Percentiles rank a stretch among this genome's conserved stretches.
Evolutionary conservation across 495 filamentous ascomycete species (phyloP).

Genomic region (Penicillium pancosmium): DNA sequence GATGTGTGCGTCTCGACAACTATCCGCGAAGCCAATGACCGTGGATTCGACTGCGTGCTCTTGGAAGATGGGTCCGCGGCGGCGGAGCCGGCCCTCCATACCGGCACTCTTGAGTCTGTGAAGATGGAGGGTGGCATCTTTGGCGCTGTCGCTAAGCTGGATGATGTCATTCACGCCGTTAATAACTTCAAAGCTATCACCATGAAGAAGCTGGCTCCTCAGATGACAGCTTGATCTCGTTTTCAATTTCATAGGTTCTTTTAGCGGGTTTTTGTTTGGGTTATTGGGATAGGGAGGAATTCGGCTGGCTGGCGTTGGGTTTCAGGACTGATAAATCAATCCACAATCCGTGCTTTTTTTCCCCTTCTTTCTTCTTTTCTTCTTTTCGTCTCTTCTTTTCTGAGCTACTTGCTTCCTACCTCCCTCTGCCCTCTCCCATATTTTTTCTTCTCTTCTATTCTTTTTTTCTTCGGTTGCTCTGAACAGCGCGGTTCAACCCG

Average conservation of each 20-base stretch:
- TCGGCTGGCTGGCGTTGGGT: slow-evolving; percentile 21
- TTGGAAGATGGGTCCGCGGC: slow-evolving; percentile 58
- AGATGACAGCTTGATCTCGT: slow-evolving; percentile 34
- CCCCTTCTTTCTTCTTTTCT: slow-evolving; percentile 2
- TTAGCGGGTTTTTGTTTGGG: slow-evolving; percentile 19
- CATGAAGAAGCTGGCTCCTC: slow-evolving; percentile 50
- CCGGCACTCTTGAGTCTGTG: slow-evolving; percentile 53
- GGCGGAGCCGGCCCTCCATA: slow-evolving; percentile 49
- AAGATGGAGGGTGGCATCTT: slow-evolving; percentile 64
- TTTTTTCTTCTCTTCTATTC: neutral
- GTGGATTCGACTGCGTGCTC: slow-evolving; percentile 71
- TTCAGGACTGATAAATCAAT: neutral
- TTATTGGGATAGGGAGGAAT: slow-evolving; percentile 13
- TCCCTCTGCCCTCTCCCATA: neutral
- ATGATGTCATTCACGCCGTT: slow-evolving; percentile 54
- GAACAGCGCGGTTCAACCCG: slow-evolving; percentile 8
- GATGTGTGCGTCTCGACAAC: slow-evolving; percentile 73
- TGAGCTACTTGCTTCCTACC: neutral
- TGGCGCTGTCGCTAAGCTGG: slow-evolving; percentile 49
- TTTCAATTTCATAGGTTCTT: slow-evolving; percentile 13
- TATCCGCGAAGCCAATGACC: slow-evolving; percentile 71
- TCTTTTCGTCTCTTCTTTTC: neutral
- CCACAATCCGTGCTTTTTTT: slow-evolving; percentile 3
- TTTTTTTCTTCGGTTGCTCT: slow-evolving; percentile 1
- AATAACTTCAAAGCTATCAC: slow-evolving; percentile 47